Conservation (phyloP, 2,329 filamentous ascomycete species). For the Fusarium globosum region DNA sequence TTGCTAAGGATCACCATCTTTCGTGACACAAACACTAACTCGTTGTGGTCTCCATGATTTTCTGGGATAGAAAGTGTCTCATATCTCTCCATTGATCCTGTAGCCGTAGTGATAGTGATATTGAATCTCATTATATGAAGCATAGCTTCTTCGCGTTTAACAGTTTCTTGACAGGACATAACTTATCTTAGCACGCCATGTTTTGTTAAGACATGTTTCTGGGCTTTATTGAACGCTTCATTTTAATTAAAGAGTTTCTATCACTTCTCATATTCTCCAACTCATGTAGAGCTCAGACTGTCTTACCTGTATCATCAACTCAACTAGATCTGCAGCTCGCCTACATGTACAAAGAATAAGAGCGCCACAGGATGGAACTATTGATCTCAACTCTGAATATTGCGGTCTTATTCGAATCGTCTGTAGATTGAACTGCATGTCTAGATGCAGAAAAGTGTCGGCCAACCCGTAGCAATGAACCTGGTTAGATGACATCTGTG, state of each 20-base stretch:
- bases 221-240: not conserved
- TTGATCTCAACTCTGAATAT: not conserved
- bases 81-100: accelerated
- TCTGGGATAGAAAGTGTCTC: not conserved
- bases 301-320: accelerated
- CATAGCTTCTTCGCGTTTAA: not conserved
- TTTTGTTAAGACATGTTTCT: not conserved
- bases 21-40: not conserved
- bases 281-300: too few relatives aligned
- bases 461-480: not conserved
- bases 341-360: not conserved
- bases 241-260: accelerated
- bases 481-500: not conserved
- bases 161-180: not conserved
- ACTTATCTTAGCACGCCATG: too few relatives aligned
- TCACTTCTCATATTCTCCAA: constrained; percentile 5
- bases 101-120: too few relatives aligned
- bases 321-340: not conserved
- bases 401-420: not conserved
- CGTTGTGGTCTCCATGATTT: not conserved
- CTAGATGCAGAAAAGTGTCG: not conserved
- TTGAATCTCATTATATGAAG: too few relatives aligned
- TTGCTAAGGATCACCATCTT: not conserved
- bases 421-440: not conserved
- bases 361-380: not conserved